Conservation (phyloP, 169 alveolate species). For the Cystoisospora suis region DNA sequence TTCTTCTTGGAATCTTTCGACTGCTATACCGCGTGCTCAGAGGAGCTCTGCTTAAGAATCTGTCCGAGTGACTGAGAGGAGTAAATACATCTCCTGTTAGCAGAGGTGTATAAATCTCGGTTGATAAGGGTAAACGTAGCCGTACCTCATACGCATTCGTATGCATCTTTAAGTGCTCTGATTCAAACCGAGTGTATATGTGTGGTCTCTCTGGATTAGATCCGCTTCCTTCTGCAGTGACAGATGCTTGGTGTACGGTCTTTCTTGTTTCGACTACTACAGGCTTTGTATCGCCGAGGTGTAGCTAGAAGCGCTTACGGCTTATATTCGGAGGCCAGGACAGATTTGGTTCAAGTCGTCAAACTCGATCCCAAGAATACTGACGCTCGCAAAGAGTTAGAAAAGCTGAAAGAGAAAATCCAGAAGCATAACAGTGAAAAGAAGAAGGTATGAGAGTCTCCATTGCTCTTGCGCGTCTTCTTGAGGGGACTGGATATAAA, state of each 20-base stretch:
- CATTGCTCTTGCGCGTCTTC: too few species aligned
- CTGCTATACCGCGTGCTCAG: too few species aligned
- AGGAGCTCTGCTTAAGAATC: too few species aligned
- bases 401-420: slow-evolving; percentile 20
- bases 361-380: slow-evolving; percentile 27
- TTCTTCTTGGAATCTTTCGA: too few species aligned
- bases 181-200: background rate
- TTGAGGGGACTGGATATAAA: too few species aligned
- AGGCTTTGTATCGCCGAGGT: slow-evolving; percentile 63
- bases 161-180: too few species aligned
- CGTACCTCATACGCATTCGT: too few species aligned
- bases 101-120: too few species aligned
- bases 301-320: slow-evolving; percentile 41
- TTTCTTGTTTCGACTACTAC: background rate
- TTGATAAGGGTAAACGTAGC: too few species aligned
- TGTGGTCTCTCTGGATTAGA: background rate
- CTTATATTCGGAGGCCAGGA: slow-evolving; percentile 28
- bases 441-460: too few species aligned
- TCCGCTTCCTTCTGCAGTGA: background rate
- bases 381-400: slow-evolving; percentile 56
- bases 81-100: too few species aligned
- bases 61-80: too few species aligned
- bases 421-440: slow-evolving; percentile 15
- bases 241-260: background rate
- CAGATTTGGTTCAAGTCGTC: slow-evolving; percentile 37